Evolutionary conservation across 2,329 filamentous ascomycete genomes (phyloP), one percentile per base, ranked within the genome.

Genomic region (Tothia fuscella): DNA sequence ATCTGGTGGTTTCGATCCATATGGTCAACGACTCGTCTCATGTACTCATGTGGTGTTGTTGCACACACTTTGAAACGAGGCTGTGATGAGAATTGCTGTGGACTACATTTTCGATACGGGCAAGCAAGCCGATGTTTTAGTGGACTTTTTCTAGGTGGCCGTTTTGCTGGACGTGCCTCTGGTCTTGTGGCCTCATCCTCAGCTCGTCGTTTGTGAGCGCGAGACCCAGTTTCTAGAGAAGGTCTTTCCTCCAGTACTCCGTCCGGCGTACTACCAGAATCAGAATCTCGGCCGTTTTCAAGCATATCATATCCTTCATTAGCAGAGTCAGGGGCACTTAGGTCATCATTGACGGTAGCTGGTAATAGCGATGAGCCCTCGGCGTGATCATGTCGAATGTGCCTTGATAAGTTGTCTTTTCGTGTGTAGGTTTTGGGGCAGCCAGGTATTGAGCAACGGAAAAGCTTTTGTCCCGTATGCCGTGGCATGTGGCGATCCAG

Each of bases 391-490:
- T 41, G 39, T 20, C 39, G 87, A 54, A 93, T 63, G 57, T 96
- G 89, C 49, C 87, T 80, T 46, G 81, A 80, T 14, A 95, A 70
- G 61, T 95, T 87, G 52, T 91, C 89, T 49, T 85, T 76, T 47
- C 91, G 83, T 12, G 86, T 74, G 56, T 93, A 96, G 31, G 79
- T 74, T 65, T 94, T 95, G 56, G 25, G 33, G 32, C 89, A 96
- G 32, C 63, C 78, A 5, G 71, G 63, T 47, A 80, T 72, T 2
- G 70, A 65, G 55, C 89, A 96, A 29, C 70, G 68, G 58, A 83
- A 93, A 0, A 86, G 78, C 1, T 88, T 77, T 51, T 89, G 83
- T 50, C 89, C 87, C 40, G 77, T 89, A 59, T 96, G 89, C 10
- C 39, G 39, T 6, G 39, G 39, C 39, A 41, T 41, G 20, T 41